A percentile compares a stretch with the other conserved stretches of the same genome.
phyloP scores from a whole-genome alignment of 805 yeast species.

The Kluyveromyces siamensis region DNA sequence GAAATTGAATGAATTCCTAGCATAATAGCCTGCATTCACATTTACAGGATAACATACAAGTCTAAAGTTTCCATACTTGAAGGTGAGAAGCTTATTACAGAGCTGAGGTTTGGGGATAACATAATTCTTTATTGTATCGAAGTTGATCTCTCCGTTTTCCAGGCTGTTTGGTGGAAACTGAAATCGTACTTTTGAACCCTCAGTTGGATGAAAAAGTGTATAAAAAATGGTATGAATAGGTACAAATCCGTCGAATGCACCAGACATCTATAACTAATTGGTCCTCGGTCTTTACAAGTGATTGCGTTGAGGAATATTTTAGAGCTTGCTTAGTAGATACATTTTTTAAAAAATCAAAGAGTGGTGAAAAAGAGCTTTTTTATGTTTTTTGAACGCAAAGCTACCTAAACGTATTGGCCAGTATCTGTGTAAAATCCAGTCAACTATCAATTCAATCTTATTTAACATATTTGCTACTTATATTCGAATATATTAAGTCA shows the following conservation, averaged over 20 bases:
- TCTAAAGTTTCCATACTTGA: conserved; percentile 60
- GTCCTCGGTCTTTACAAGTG: neutral
- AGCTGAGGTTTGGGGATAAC: conserved; percentile 89
- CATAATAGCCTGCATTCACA: conserved; percentile 63
- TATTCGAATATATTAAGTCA: too few species aligned
- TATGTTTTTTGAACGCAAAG: too few species aligned
- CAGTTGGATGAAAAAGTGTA: conserved; percentile 90
- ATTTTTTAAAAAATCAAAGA: too few species aligned
- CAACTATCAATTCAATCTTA: too few species aligned
- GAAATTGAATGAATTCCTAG: conserved; percentile 87
- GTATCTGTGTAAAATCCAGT: too few species aligned
- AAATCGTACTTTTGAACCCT: conserved; percentile 84
- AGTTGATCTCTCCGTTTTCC: conserved; percentile 44
- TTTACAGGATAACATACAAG: conserved; percentile 87
- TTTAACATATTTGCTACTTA: too few species aligned
- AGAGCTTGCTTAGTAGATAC: neutral
- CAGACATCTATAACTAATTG: conserved; percentile 10
- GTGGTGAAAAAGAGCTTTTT: too few species aligned
- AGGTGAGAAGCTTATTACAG: conserved; percentile 71
- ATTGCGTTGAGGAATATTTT: neutral
- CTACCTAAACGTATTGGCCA: too few species aligned
- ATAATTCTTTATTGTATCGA: conserved; percentile 81
- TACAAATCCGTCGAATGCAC: conserved; percentile 53
- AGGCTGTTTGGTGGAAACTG: conserved; percentile 72
- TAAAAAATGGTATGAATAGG: conserved; percentile 87